Percentiles rank a stretch among this genome's conserved stretches.
These are phyloP conservation scores for Scenedesmus sp. DNA, from an alignment of 163 green algal genomes.

Conservation along the genomic window DNA sequence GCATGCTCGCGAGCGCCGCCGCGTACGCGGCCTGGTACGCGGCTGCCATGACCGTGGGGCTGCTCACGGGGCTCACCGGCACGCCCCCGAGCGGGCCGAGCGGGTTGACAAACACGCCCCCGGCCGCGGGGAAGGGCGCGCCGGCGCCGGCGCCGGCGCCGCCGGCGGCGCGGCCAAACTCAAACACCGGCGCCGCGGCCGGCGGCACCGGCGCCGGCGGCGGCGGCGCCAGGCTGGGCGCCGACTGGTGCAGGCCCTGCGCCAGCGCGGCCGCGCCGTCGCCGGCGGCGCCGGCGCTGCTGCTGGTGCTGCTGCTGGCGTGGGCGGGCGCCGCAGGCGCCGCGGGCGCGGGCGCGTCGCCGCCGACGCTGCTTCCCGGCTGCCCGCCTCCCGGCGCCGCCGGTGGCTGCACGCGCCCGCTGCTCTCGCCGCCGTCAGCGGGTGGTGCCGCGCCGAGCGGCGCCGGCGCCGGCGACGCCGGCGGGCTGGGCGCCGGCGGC, in stretches of 20 bases:
- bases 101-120: slow-evolving; percentile 48
- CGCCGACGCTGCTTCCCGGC: too few species aligned
- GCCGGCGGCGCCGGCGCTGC: not conserved
- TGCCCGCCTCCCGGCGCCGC: too few species aligned
- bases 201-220: not conserved
- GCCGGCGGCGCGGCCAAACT: not conserved
- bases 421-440: not conserved
- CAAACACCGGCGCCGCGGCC: not conserved
- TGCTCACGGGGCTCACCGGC: slow-evolving; percentile 29
- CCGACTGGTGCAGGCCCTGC: not conserved
- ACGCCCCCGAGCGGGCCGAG: not conserved
- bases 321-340: too few species aligned
- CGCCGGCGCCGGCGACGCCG: not conserved
- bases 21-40: slow-evolving; percentile 60
- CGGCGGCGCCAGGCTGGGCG: not conserved
- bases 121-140: too few species aligned
- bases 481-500: not conserved
- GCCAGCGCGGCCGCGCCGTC: not conserved
- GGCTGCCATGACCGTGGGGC: slow-evolving; percentile 6
- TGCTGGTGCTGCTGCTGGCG: not conserved
- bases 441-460: not conserved
- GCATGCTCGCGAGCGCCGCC: slow-evolving; percentile 48
- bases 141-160: not conserved
- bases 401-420: too few species aligned
- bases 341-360: too few species aligned